Evolutionary conservation across 306 rosid genomes (phyloP), one percentile per base, ranked within the genome.

Genomic region (Pyrus bretschneideri): DNA sequence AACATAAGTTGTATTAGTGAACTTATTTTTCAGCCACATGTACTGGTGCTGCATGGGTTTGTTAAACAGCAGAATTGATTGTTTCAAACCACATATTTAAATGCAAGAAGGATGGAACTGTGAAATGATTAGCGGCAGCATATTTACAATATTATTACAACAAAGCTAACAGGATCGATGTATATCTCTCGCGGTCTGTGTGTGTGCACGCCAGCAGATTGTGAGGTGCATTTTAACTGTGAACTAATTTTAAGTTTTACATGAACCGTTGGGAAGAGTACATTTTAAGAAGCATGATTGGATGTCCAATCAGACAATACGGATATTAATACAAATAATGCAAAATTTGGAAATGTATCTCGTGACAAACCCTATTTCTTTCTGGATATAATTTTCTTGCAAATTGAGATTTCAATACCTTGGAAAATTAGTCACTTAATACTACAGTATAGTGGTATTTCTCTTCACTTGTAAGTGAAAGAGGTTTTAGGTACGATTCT

Each of bases 311-410:
- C 82, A 86, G 79, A 83, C 81, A 91, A 79, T 81, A 70, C 77
- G 71, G 78, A 86, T 78, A 80, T 81, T 64, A 80, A 82, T 70
- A 69, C 58, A 78, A 85, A 87, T 52, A 84, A 91, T 85, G 70
- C 65, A 71, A 79, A 73, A 65, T 87, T 91, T 89, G 91, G 90
- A 91, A 91, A 83, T 76, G 78, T 55, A 76, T 87, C 93, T 89
- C 93, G 96, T 91, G 96, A 91, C 87, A 71, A 27, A 35, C 75
- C 73, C 72, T 80, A 74, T 76, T 68, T 74, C 42, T 67, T 78
- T 72, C 71, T 75, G 44, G n/a, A 61, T 35, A 60, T 74, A 44
- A 69, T 78, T 77, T 78, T 78, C 70, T 68, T 38, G 70, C 64
- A 78, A 7, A 58, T 54, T 6, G 60, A 66, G 74, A 77, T 77